phyloP scores from a whole-genome alignment of 2,329 filamentous ascomycete genomes.

The Fusarium euwallaceae region DNA sequence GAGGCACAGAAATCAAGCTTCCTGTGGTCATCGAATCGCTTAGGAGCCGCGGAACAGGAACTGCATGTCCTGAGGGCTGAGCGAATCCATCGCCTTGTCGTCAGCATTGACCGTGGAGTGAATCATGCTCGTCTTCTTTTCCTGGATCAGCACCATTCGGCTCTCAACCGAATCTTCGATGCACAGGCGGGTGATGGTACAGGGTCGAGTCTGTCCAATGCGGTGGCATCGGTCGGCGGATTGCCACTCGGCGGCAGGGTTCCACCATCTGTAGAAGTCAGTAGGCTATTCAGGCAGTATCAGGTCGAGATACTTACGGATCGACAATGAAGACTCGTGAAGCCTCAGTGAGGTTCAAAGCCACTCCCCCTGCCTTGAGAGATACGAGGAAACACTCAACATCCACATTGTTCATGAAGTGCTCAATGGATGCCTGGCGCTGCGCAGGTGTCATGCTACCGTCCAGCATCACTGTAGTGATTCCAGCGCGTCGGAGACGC shows the following conservation, averaged over 20 bases:
- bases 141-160: slow-evolving; percentile 93
- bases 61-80: slow-evolving; percentile 92
- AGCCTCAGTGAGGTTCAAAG: slow-evolving; percentile 94
- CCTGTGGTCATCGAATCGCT: slow-evolving; percentile 18
- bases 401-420: slow-evolving; percentile 95
- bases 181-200: slow-evolving; percentile 92
- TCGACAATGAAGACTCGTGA: slow-evolving; percentile 96
- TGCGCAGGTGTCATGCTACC: slow-evolving; percentile 96
- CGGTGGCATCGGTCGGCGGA: slow-evolving; percentile 94
- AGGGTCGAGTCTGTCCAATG: slow-evolving; percentile 94
- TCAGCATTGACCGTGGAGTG: slow-evolving; percentile 96
- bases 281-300: slow-evolving; percentile 7
- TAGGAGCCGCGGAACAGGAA: slow-evolving; percentile 87
- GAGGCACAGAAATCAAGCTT: background rate
- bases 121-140: slow-evolving; percentile 99
- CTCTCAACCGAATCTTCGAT: slow-evolving; percentile 98
- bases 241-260: slow-evolving; percentile 99
- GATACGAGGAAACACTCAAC: slow-evolving; percentile 97
- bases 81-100: slow-evolving; percentile 88
- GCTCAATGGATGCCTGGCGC: slow-evolving; percentile 91
- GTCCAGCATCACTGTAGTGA: slow-evolving; percentile 98
- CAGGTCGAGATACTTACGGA: slow-evolving; percentile 72
- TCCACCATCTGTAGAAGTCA: slow-evolving; percentile 85
- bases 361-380: slow-evolving; percentile 95
- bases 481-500: slow-evolving; percentile 94